phyloP scores from a whole-genome alignment of 169 alveolate genomes.

The Blepharisma undulans region DNA sequence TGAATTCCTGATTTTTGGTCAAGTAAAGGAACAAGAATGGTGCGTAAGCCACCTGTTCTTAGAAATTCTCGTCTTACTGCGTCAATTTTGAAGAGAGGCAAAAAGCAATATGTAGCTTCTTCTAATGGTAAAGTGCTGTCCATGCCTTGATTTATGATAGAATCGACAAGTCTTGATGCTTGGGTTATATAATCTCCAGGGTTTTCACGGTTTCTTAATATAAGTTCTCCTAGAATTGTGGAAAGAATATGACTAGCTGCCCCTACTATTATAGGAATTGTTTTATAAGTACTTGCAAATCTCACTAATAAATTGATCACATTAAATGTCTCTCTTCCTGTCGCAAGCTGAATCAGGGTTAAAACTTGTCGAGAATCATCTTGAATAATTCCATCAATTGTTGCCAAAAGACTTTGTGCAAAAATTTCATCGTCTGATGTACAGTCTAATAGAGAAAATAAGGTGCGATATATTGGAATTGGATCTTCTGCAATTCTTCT shows the following conservation, averaged over 20 bases:
- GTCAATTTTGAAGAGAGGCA: constrained; percentile 22
- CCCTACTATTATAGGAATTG: background rate
- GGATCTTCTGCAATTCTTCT: background rate
- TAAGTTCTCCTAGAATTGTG: background rate
- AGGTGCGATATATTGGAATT: background rate
- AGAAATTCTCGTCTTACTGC: background rate
- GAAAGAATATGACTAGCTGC: constrained; percentile 19
- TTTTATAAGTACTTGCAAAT: background rate
- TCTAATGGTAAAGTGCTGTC: background rate
- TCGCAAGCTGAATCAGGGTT: background rate
- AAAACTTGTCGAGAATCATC: background rate
- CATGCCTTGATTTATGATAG: constrained; percentile 12
- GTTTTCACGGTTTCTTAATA: background rate
- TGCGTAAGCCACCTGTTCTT: background rate
- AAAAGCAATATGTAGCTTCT: background rate
- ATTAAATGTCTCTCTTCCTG: background rate
- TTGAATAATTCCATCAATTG: constrained; percentile 16
- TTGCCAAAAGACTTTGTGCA: background rate
- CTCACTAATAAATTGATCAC: background rate
- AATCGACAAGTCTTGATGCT: constrained; percentile 3
- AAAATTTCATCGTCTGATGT: background rate
- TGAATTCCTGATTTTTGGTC: constrained; percentile 18
- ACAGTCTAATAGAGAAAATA: background rate
- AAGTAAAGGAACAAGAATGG: background rate
- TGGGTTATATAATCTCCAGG: background rate